A percentile compares a stretch with the other conserved stretches of the same genome.
Evolutionary conservation across 192 early-diverging fungal genomes (phyloP).

Genomic region (Podila epicladia): DNA sequence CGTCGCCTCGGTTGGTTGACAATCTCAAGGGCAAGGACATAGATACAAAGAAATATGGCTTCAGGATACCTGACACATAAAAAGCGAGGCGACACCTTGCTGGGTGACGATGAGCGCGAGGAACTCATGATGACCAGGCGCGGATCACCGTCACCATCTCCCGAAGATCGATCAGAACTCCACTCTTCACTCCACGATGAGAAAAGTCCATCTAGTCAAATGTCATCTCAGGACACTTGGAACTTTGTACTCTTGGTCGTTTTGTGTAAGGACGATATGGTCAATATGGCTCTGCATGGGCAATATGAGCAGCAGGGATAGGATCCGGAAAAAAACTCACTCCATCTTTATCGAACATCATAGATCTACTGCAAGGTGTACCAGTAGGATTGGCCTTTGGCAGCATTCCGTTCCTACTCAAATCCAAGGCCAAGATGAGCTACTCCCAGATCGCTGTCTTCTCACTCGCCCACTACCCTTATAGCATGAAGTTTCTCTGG

Average conservation of each 20-base stretch:
- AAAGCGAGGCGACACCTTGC: constrained; percentile 21
- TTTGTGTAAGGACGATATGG: constrained; percentile 16
- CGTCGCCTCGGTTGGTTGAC: too few species aligned
- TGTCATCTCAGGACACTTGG: constrained; percentile 44
- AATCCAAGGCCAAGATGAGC: constrained; percentile 83
- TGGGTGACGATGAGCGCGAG: constrained; percentile 40
- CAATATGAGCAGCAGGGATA: background rate
- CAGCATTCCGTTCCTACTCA: constrained; percentile 90
- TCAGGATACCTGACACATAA: constrained; percentile 25
- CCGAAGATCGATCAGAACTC: constrained; percentile 9
- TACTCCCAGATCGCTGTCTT: constrained; percentile 94
- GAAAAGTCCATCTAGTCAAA: background rate
- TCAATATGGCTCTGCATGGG: background rate
- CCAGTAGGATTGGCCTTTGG: constrained; percentile 93
- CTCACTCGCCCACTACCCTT: constrained; percentile 94
- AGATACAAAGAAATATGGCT: background rate
- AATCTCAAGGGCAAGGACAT: too few species aligned
- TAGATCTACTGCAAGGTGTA: constrained; percentile 91
- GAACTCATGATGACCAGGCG: constrained; percentile 36
- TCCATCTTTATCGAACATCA: background rate
- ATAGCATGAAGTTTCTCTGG: constrained; percentile 98
- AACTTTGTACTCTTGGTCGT: constrained; percentile 45
- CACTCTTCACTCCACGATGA: constrained; percentile 18
- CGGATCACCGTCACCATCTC: background rate
- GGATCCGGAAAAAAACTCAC: background rate